Percentiles rank a stretch among this genome's conserved stretches.
Conservation (phyloP, 306 rosid genomes). For the Citrullus mucosospermus region DNA sequence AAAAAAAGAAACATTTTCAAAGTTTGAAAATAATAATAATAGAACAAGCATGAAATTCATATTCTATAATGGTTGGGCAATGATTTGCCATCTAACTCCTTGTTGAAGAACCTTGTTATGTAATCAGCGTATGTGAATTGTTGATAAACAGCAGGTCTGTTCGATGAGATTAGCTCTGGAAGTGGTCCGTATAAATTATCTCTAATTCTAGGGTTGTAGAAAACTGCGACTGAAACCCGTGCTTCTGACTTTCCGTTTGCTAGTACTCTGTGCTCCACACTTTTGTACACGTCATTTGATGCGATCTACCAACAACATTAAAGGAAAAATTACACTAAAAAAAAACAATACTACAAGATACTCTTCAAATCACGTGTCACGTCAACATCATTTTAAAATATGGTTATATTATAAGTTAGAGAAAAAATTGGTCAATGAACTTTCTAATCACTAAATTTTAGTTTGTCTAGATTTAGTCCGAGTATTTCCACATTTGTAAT, state of each 20-base stretch:
- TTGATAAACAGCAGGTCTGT: slow-evolving; percentile 36
- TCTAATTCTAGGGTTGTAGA: slow-evolving; percentile 38
- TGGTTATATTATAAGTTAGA: too few relatives aligned
- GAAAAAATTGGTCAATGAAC: too few relatives aligned
- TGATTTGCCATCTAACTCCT: slow-evolving; percentile 53
- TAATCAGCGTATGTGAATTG: slow-evolving; percentile 37
- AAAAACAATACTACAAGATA: too few relatives aligned
- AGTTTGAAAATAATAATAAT: too few relatives aligned
- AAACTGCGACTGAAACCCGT: slow-evolving; percentile 38
- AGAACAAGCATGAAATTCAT: not conserved
- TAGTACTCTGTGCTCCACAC: slow-evolving; percentile 63
- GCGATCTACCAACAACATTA: slow-evolving; percentile 23
- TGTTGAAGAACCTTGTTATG: slow-evolving; percentile 37
- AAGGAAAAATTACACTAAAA: too few relatives aligned
- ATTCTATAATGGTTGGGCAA: slow-evolving; percentile 38
- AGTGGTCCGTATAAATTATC: slow-evolving; percentile 52
- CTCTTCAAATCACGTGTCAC: too few relatives aligned
- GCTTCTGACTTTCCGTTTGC: slow-evolving; percentile 41
- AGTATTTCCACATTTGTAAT: too few relatives aligned
- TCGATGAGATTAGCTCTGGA: slow-evolving; percentile 48
- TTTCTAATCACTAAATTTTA: too few relatives aligned
- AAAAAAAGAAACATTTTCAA: too few relatives aligned
- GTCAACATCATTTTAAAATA: too few relatives aligned
- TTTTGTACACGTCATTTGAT: slow-evolving; percentile 52
- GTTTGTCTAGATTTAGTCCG: too few relatives aligned